Evolutionary conservation across 345 rosid species (phyloP).

Genomic region (Ceriops decandra): DNA sequence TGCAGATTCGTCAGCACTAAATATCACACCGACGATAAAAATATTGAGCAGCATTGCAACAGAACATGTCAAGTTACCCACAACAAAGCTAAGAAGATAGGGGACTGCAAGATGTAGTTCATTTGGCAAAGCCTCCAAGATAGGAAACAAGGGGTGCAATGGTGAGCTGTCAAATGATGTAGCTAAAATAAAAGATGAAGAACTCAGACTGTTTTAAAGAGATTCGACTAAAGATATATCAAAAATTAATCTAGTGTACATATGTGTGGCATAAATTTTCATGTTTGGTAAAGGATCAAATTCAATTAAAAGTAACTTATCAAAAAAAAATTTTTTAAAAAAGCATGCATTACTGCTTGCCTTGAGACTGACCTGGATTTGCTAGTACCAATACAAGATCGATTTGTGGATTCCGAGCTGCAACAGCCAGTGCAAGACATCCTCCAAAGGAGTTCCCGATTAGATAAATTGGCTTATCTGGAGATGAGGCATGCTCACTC

Average conservation of each 20-base stretch:
- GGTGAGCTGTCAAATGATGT: constrained; percentile 77
- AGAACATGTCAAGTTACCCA: constrained; percentile 44
- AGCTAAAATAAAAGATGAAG: constrained; percentile 40
- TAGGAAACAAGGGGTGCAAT: constrained; percentile 61
- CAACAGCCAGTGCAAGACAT: constrained; percentile 80
- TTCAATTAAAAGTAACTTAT: neutral
- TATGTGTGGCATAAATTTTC: neutral
- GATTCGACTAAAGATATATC: neutral
- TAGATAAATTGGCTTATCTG: constrained; percentile 71
- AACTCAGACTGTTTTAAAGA: constrained; percentile 21
- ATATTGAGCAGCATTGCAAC: neutral
- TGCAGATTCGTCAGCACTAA: neutral
- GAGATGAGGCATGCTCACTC: constrained; percentile 45
- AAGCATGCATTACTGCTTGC: constrained; percentile 7
- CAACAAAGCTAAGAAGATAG: constrained; percentile 59
- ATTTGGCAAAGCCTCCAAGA: constrained; percentile 62
- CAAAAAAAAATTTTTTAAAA: neutral
- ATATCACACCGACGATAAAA: neutral
- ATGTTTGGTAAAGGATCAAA: too few species aligned
- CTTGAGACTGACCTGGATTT: constrained; percentile 59
- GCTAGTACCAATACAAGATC: constrained; percentile 65
- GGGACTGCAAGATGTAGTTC: constrained; percentile 55
- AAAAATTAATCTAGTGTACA: neutral
- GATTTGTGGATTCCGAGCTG: constrained; percentile 62
- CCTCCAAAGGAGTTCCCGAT: constrained; percentile 92